Conservation (phyloP, 371 early-diverging fungal genomes). For the Actinomucor elegans region DNA sequence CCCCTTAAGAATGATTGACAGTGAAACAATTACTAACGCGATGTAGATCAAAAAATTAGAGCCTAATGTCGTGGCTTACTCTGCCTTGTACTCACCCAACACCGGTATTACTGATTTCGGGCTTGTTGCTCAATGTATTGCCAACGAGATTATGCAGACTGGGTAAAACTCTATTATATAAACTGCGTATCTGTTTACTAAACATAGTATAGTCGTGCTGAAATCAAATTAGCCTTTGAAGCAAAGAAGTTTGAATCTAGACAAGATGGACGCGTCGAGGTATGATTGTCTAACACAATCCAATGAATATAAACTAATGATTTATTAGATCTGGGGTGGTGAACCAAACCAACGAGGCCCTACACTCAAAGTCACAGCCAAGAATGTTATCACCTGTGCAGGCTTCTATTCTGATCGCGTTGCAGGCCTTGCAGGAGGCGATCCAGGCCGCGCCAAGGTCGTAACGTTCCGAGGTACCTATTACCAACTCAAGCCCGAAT, state of each 20-base stretch:
- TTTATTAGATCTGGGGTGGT: conserved; percentile 39
- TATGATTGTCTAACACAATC: not conserved
- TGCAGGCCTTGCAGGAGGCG: conserved; percentile 42
- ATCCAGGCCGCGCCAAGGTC: conserved; percentile 28
- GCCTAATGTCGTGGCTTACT: conserved; percentile 46
- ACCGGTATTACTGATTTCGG: conserved; percentile 47
- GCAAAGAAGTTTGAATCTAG: conserved; percentile 33
- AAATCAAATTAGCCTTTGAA: conserved; percentile 47
- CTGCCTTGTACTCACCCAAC: conserved; percentile 47
- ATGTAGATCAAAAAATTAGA: conserved; percentile 41
- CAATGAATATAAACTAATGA: not conserved
- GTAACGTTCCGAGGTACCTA: conserved; percentile 50
- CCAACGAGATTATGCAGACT: conserved; percentile 38
- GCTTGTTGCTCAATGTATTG: conserved; percentile 39
- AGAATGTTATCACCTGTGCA: conserved; percentile 49
- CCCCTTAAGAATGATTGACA: not conserved
- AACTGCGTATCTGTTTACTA: not conserved
- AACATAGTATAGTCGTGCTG: conserved; percentile 34
- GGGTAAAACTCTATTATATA: conserved; percentile 24
- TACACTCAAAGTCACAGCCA: conserved; percentile 30
- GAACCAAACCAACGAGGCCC: conserved; percentile 43
- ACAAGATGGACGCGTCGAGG: conserved; percentile 29
- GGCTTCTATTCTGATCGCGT: conserved; percentile 49
- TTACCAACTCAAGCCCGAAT: conserved; percentile 46
- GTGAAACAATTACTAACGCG: not conserved